Evolutionary conservation across 306 rosid genomes (phyloP), one percentile per base, ranked within the genome.

Genomic region (Parietaria judaica): DNA sequence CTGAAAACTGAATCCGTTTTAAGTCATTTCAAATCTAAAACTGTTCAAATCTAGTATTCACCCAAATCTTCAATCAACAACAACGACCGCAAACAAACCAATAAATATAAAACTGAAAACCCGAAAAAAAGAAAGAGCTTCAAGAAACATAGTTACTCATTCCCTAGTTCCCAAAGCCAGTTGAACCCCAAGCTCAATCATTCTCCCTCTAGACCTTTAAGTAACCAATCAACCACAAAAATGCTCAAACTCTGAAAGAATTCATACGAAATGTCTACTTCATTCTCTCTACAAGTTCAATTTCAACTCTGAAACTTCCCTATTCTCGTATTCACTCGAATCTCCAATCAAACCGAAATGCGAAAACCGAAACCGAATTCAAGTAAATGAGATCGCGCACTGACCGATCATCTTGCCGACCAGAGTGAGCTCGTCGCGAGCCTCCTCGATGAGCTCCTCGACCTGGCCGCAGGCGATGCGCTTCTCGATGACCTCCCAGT

Each of bases 401-500:
- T 5, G 63, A 92, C 96, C 94, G 74, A 84, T 84, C 90, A 92
- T 79, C 61, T 80, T 65, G 49, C 69, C 78, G 51, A 88, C 81
- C 68, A 86, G 95, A 14, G 71, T 82, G 80, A 94, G 95, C 69
- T 86, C 97, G 63, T 94, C 99, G 12, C 66, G 79, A 12, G 97
- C 99, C 64, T 94, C 97, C 65, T 94, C 97, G 63, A 94, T 88
- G 68, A 94, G 97, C 69, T 94, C 97, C 80, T 94, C 95, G 23
- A 94, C 90, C 81, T 88, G 95, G 34, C 97, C 95, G 62, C 94
- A 94, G 7, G 82, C 89, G 7, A 94, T 79, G 4, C 81, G 78
- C 73, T 69, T 74, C 82, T 94, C 96, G 66, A 86, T 94, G 10
- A 11, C 11, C 31, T 94, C 97, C 97, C 97, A 88, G 54, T 86